Evolutionary conservation across 2,329 filamentous ascomycete genomes (phyloP), one percentile per base, ranked within the genome.

Genomic region (Botryotinia narcissicola): DNA sequence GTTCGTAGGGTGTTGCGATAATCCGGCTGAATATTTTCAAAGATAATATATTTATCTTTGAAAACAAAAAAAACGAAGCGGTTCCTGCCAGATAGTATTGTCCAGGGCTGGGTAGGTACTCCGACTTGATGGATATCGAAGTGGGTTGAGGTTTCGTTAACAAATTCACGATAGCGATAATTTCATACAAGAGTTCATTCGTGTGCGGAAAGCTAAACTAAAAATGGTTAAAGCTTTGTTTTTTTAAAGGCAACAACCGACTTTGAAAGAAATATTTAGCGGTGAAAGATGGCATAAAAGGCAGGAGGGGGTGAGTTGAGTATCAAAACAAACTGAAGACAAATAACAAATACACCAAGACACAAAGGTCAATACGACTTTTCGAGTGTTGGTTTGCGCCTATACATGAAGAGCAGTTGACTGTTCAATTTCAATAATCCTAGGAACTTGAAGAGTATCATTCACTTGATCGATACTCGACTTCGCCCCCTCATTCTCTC

Each of bases 41-140:
- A 72, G 61, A 72, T 7, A 67, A 71, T n/a, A 40, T n/a, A n/a
- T 54, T 48, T 59, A 66, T 66, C 70, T 72, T 72, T 67, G 70
- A 20, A n/a, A 51, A n/a, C 16, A 62, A 22, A 66, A 35, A 22
- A 29, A 46, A 44, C 20, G 9, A 66, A 57, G 40, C 57, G 37
- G 22, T 37, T 35, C 61, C 70, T 67, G 37, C 51, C 64, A 70
- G 69, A 61, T n/a, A 20, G 25, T 51, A 51, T 37, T 42, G 35
- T 61, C 71, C 46, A 51, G 42, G 44, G 46, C 64, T 61, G 57
- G 44, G 44, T 18, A 64, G 46, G 35, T 40, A 59, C 32, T 66
- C 63, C 44, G 63, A 72, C 63, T 70, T 42, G 71, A 70, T 73
- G 66, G 64, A 46, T 37, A 64, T 72, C 29, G 44, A 68, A 73